Percentiles rank a stretch among this genome's conserved stretches.
phyloP scores from a whole-genome alignment of 108 stramenopile species.

The Cyclostephanos invisitatus region DNA sequence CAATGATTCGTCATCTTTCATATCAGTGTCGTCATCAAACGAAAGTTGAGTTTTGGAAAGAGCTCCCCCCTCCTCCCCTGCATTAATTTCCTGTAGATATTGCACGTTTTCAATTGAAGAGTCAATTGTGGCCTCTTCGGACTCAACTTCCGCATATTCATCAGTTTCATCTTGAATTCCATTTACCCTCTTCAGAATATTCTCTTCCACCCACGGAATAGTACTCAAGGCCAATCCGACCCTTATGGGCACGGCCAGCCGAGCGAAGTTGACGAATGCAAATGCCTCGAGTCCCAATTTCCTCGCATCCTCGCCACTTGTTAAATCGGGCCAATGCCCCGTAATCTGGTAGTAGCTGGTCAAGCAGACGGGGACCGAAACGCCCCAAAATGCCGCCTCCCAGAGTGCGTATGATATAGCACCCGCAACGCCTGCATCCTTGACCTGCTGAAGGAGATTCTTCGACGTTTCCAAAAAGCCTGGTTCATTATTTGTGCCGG shows the following conservation, averaged over 20 bases:
- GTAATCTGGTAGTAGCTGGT: constrained; percentile 21
- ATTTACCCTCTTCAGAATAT: constrained; percentile 9
- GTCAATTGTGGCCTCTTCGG: not conserved
- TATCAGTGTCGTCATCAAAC: not conserved
- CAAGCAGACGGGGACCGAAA: constrained; percentile 25
- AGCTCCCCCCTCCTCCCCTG: not conserved
- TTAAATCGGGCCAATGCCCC: constrained; percentile 43
- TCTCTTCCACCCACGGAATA: constrained; percentile 38
- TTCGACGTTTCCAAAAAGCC: constrained; percentile 49
- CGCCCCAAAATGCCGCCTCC: constrained; percentile 62
- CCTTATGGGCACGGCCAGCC: constrained; percentile 42
- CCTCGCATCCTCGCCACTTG: constrained; percentile 28
- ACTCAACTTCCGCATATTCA: not conserved
- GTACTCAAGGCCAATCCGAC: constrained; percentile 38
- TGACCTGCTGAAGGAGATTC: constrained; percentile 68
- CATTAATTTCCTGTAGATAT: not conserved
- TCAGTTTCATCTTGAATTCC: not conserved
- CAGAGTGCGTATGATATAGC: constrained; percentile 75
- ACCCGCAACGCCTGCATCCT: constrained; percentile 78
- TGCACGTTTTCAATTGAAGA: not conserved
- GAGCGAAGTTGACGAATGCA: constrained; percentile 45
- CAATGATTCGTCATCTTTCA: not conserved
- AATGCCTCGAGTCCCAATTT: constrained; percentile 35
- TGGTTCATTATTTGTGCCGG: not conserved
- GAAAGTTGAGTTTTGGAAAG: not conserved